Evolutionary conservation across 2,329 filamentous ascomycete genomes (phyloP).

Genomic region (Diaporthe humulicola): DNA sequence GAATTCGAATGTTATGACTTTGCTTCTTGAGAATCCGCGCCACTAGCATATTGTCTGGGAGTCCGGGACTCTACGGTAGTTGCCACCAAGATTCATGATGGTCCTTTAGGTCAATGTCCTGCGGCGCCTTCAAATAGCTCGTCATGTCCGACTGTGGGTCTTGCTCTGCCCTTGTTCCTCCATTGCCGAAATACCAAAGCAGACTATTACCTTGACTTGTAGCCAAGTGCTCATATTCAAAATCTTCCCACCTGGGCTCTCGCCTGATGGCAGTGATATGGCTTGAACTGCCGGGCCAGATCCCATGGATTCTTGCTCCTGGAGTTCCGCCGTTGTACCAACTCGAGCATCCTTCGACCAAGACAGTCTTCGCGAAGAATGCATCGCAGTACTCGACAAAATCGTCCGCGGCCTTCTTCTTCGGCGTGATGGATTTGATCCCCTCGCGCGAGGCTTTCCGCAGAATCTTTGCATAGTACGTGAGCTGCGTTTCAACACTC

Average conservation of each 20-base stretch:
- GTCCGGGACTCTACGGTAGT: slow-evolving; percentile 45
- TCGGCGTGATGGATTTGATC: slow-evolving; percentile 72
- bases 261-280: slow-evolving; percentile 71
- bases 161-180: slow-evolving; percentile 72
- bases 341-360: slow-evolving; percentile 71
- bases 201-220: slow-evolving; percentile 63
- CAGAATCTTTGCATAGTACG: slow-evolving; percentile 75
- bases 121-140: slow-evolving; percentile 70
- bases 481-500: slow-evolving; percentile 74
- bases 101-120: slow-evolving; percentile 70
- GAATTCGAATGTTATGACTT: not conserved
- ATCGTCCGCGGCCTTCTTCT: slow-evolving; percentile 71
- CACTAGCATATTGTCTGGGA: not conserved
- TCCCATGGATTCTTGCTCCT: slow-evolving; percentile 73
- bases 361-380: slow-evolving; percentile 67
- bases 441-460: slow-evolving; percentile 76
- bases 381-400: slow-evolving; percentile 71
- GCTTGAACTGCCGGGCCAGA: slow-evolving; percentile 78
- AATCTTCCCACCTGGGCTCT: slow-evolving; percentile 70
- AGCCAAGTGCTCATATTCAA: slow-evolving; percentile 61
- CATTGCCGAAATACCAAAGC: slow-evolving; percentile 76
- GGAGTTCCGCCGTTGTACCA: slow-evolving; percentile 79
- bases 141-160: slow-evolving; percentile 71
- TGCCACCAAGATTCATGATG: slow-evolving; percentile 79
- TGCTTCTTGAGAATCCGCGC: not conserved